Percentiles rank a stretch among this genome's conserved stretches.
phyloP scores from a whole-genome alignment of 179 eudicot genomes.

The Spinacia oleracea region DNA sequence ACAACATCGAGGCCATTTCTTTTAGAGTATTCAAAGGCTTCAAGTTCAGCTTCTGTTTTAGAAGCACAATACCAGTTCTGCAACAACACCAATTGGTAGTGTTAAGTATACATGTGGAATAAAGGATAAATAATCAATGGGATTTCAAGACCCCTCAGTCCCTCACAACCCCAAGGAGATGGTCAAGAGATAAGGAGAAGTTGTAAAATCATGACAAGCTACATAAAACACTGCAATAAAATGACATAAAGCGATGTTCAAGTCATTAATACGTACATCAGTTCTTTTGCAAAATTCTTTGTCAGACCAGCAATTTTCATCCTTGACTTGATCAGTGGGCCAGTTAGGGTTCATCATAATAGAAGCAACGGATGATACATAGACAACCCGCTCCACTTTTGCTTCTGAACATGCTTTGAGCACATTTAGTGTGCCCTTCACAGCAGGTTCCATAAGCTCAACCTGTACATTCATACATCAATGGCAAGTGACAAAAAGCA shows the following conservation, averaged over 20 bases:
- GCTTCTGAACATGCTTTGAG: constrained; percentile 58
- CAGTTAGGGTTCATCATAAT: constrained; percentile 50
- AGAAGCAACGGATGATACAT: constrained; percentile 61
- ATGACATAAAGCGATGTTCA: background rate
- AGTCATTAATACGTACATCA: constrained; percentile 31
- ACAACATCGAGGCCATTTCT: constrained; percentile 62
- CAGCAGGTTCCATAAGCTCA: constrained; percentile 60
- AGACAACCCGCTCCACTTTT: constrained; percentile 61
- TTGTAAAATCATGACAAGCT: background rate
- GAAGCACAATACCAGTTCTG: constrained; percentile 86
- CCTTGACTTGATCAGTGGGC: constrained; percentile 53
- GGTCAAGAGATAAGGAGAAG: background rate
- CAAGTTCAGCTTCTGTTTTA: constrained; percentile 73
- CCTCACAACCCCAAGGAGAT: background rate
- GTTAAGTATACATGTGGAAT: too few relatives aligned
- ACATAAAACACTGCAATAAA: background rate
- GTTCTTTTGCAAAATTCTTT: constrained; percentile 52
- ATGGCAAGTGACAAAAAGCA: background rate
- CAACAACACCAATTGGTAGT: constrained; percentile 11
- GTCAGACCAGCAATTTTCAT: constrained; percentile 78
- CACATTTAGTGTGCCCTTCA: constrained; percentile 67
- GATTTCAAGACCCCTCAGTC: background rate
- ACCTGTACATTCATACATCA: constrained; percentile 37
- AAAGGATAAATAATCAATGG: too few relatives aligned
- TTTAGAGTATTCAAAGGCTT: constrained; percentile 67